phyloP scores from a whole-genome alignment of 1,284 basidiomycete species.

The Erythrobasidium hasegawianum region DNA sequence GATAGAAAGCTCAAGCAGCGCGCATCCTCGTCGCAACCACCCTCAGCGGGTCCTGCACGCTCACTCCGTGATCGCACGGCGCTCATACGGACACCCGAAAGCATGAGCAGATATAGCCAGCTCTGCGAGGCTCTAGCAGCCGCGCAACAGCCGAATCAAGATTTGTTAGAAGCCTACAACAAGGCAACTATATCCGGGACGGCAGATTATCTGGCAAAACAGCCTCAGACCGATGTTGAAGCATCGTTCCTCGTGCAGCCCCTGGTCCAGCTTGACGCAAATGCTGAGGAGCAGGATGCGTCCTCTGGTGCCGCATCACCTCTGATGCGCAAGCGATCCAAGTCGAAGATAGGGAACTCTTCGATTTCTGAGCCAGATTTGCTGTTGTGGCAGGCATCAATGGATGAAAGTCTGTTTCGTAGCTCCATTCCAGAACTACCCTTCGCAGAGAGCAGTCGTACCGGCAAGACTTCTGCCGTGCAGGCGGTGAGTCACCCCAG shows the following conservation, averaged over 20 bases:
- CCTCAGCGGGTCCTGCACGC: conserved; percentile 26
- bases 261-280: background rate
- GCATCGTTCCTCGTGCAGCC: background rate
- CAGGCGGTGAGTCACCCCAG: background rate
- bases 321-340: background rate
- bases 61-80: conserved; percentile 55
- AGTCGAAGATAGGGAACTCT: background rate
- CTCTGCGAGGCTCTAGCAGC: conserved; percentile 37
- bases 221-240: background rate
- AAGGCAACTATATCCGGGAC: background rate
- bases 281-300: too few species aligned
- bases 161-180: background rate
- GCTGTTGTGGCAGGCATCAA: conserved; percentile 18
- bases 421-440: conserved; percentile 16
- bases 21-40: conserved; percentile 9
- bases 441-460: background rate
- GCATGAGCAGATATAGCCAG: conserved; percentile 56
- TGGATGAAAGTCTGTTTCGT: conserved; percentile 2
- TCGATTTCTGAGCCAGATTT: background rate
- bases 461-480: background rate
- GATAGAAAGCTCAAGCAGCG: background rate
- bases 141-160: background rate
- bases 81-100: conserved; percentile 68
- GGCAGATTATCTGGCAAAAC: background rate
- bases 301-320: too few species aligned